A percentile compares a stretch with the other conserved stretches of the same genome.
phyloP scores from a whole-genome alignment of 805 yeast species.

The Hanseniaspora clermontiae region DNA sequence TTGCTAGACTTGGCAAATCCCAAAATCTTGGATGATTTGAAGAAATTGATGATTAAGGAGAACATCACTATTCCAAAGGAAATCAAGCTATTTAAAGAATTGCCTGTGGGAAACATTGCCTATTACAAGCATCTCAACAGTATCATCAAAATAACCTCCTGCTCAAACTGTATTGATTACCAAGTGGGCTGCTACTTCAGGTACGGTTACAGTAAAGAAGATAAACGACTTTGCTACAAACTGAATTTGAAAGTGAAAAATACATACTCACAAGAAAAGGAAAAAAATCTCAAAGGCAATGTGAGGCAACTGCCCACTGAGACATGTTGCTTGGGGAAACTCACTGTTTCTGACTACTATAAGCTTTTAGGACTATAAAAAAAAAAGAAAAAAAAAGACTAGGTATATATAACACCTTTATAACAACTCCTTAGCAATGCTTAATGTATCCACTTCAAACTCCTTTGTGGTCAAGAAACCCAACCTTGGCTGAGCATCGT shows the following conservation, averaged over 20 bases:
- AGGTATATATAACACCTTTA: neutral
- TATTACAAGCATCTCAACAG: slow-evolving; percentile 8
- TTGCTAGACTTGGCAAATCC: neutral
- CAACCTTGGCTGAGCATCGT: slow-evolving; percentile 8
- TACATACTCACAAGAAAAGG: neutral
- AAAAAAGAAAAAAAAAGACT: neutral
- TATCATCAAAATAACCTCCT: slow-evolving; percentile 1
- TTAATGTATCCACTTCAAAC: neutral
- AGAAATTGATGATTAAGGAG: neutral
- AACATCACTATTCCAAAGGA: neutral
- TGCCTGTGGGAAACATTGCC: neutral
- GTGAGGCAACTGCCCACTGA: neutral
- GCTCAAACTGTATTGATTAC: neutral
- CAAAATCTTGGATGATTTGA: neutral
- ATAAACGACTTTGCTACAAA: slow-evolving; percentile 10
- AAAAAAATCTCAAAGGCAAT: neutral
- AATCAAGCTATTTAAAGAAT: neutral
- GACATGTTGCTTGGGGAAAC: neutral
- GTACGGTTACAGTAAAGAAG: slow-evolving; percentile 11
- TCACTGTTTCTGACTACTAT: slow-evolving; percentile 2
- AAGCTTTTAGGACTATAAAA: neutral
- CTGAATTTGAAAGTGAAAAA: slow-evolving; percentile 1
- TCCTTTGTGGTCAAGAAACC: slow-evolving; percentile 11
- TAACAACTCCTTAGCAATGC: neutral
- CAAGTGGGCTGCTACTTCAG: neutral